Evolutionary conservation across 2,329 filamentous ascomycete species (phyloP), one percentile per base, ranked within the genome.

Genomic region (Dichotomopilus funicola): DNA sequence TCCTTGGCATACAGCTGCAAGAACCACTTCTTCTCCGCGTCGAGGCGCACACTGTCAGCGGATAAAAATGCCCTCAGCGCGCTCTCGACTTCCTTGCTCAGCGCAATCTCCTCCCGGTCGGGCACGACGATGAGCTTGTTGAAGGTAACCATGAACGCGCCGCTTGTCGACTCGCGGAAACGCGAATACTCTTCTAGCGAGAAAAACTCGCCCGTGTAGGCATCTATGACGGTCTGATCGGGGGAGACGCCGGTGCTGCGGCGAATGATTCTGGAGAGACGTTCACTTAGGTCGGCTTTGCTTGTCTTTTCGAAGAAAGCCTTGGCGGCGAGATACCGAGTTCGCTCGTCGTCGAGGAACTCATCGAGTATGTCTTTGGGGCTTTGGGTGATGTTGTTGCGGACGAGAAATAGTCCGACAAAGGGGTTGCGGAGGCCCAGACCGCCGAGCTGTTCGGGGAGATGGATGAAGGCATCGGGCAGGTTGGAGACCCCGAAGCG

Each of bases 371-470:
- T 55, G 7, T 65, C 56, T 1, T 61, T 47, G 2, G 69, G 69
- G 1, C 56, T 57, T 6, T 61, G 12, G 13, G 42, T 53, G 34
- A 63, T 46, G 9, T 61, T 49, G 4, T 72, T 64, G 45, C 70
- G 68, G 42, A 72, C 64, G 4, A 72, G 63, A 49, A 76, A 69
- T 11, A 73, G 64, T 1, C 67, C 61, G 19, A 77, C 66, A 61
- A 78, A 76, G 0, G 75, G 76, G 58, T 77, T 78, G 5, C 70
- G 69, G 3, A 78, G 63, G 0, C 71, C 75, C 0, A 79, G 68
- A 0, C 76, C 76, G 8, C 76, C 76, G 2, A 78, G 65, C 44
- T 72, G 65, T 37, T 72, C 69, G 0, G 76, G 75, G 33, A 78
- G 66, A 61, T 73, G 75, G 60, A 79, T 70, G 63, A 78, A 77